Evolutionary conservation across 805 yeast species (phyloP), one percentile per base, ranked within the genome.

Genomic region (Spathaspora sp.): DNA sequence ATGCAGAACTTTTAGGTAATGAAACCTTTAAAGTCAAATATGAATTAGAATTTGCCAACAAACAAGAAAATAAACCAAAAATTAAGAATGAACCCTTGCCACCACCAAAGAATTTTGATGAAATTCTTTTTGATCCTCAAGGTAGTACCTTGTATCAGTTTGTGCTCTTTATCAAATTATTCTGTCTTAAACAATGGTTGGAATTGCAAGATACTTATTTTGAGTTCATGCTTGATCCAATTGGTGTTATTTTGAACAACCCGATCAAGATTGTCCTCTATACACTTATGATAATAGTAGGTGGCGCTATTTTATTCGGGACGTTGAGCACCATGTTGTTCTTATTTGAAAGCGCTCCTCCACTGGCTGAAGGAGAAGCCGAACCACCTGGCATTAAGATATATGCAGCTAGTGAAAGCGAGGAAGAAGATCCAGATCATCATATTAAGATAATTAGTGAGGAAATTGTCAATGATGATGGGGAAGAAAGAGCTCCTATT

Each of bases 1-100:
- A 91, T 62, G 97, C 97, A 11, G 97, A 92, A 72, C 51, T 63
- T 9, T 75, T 91, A 57, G 97, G 97, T 31, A 91, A 92, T 64
- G 67, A 70, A 8, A 90, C 97, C 0, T 91, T 81, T 66, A 58
- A 68, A 32, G 76, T 81, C 20, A 86, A 86, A 65, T 66, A 68
- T 19, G 73, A 70, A 14, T 56, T 82, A 43, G 91, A 86, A 65
- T 70, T 70, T 48, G 64, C 65, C 23, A 72, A 68, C 46, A 70
- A 75, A 44, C 72, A 75, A 23, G 58, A 62, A 4, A 68, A 64
- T 50, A 72, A 68, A 49, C 81, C 82, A 51, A 70, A 70, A 52
- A 65, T 78, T 4, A 61, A 66, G 43, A 63, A 65, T 55, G 76
- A 67, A 31, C 76, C 85, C 2, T 68, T 65, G 12, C 57, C 66